Base-by-base conservation (phyloP, 441 rosid species). In the Gossypium gossypioides region DNA sequence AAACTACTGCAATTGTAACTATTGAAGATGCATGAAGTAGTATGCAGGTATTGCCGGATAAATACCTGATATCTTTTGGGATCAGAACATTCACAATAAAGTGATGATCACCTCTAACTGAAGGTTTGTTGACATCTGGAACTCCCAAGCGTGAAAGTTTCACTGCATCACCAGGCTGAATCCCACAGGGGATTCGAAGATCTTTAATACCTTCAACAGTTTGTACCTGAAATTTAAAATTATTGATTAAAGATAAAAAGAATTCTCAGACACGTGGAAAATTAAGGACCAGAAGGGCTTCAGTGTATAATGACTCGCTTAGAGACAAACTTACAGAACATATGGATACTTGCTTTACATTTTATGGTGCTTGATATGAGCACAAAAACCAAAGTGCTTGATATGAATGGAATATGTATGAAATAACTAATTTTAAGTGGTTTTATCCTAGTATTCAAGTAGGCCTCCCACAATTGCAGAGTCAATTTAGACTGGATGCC, bases 131-230 rank as follows among this genome's bases (percentile, higher is more conserved):
- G 15, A 91, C 80, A 80, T 90, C 92, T 60, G 97, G 97, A 80
- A 91, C 93, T 58, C 98, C 98, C 88, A 90, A 82, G 24, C 75
- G 68, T 57, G 69, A 24, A 75, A 94, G 79, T 76, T 80, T 94
- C 71, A 94, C 72, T 9, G 82, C 80, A 68, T 87, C 96, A 3
- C 97, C 97, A 27, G 96, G 93, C 87, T 94, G 97, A 82, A 83
- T 84, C 69, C 97, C 99, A 6, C 86, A 48, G 29, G 97, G 97
- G 76, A 94, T 87, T 71, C 67, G 78, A 78, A 90, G 91, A 77
- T 89, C 89, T 83, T 77, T 83, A 75, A 78, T 75, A 60, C 99
- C 99, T 73, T 86, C 93, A 22, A 90, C 87, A 13, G 99, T 94
- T 79, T 92, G 91, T 54, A 94, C 99, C 98, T 94, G 85, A 15